Evolutionary conservation across 2,329 filamentous ascomycete genomes (phyloP).

Genomic region (Aspergillus sp.): DNA sequence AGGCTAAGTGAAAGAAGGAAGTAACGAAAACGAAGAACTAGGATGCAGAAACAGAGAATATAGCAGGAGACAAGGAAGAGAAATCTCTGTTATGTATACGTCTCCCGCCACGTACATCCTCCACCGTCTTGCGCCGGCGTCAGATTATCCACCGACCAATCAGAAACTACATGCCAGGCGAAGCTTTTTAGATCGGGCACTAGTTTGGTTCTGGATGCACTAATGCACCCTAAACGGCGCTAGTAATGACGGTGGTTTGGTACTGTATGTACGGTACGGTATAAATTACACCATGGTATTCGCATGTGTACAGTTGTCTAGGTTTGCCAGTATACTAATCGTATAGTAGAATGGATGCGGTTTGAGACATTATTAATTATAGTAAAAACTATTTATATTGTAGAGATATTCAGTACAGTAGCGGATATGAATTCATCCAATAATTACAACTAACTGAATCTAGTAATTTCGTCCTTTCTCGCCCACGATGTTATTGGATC

Average conservation of each 20-base stretch:
- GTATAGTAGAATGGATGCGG: no score
- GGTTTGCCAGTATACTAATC: no score
- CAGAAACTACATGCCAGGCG: neutral
- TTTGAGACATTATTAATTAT: no score
- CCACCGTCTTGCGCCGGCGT: neutral
- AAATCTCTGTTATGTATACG: neutral
- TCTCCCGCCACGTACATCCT: neutral
- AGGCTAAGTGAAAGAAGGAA: neutral
- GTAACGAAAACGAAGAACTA: neutral
- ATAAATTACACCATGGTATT: no score
- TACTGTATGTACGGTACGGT: no score
- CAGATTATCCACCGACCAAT: neutral
- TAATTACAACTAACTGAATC: no score
- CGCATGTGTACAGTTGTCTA: no score
- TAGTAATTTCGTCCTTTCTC: no score
- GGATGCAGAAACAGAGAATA: neutral
- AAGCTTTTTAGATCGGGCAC: neutral
- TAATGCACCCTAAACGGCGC: neutral
- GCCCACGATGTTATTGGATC: no score
- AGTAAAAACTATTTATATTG: no score
- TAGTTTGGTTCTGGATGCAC: neutral
- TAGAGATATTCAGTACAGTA: no score
- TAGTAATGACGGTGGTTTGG: neutral
- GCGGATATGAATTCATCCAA: no score
- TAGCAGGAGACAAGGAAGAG: neutral